phyloP scores from a whole-genome alignment of 2,329 filamentous ascomycete species.

The Akanthomyces uredinophilus region DNA sequence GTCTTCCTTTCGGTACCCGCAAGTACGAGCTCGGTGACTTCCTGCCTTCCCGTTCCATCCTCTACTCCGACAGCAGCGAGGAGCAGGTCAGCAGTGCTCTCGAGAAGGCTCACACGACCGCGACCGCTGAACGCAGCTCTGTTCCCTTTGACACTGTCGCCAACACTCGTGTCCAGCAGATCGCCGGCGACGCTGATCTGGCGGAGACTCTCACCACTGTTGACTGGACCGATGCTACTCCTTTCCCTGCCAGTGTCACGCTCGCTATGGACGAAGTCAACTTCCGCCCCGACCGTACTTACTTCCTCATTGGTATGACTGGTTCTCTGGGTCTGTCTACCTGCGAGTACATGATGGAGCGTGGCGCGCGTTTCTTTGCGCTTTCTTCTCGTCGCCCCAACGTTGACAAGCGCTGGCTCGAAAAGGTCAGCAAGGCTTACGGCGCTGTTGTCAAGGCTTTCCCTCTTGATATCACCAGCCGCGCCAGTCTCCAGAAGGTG shows the following conservation, averaged over 20 bases:
- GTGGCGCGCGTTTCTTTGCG: slow-evolving; percentile 12
- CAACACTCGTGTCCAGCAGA: slow-evolving; percentile 13
- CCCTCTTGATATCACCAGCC: slow-evolving; percentile 14
- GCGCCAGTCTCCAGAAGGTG: slow-evolving; percentile 5
- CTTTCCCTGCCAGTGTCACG: slow-evolving; percentile 12
- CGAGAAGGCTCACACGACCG: neutral
- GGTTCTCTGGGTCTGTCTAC: slow-evolving; percentile 13
- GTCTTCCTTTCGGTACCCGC: slow-evolving; percentile 14
- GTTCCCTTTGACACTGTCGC: slow-evolving; percentile 13
- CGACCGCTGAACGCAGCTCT: slow-evolving; percentile 4
- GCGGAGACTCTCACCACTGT: slow-evolving; percentile 13
- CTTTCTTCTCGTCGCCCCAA: slow-evolving; percentile 14
- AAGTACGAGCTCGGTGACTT: slow-evolving; percentile 12
- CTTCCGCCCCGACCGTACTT: slow-evolving; percentile 13
- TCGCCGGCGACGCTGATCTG: slow-evolving; percentile 8
- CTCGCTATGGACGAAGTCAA: slow-evolving; percentile 13
- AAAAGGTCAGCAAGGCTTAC: slow-evolving; percentile 3
- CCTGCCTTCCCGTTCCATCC: slow-evolving; percentile 11
- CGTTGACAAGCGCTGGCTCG: slow-evolving; percentile 12
- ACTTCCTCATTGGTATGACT: slow-evolving; percentile 16
- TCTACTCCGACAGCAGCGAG: slow-evolving; percentile 12
- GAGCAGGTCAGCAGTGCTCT: slow-evolving; percentile 12
- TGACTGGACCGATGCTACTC: slow-evolving; percentile 12
- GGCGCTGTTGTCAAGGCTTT: slow-evolving; percentile 13
- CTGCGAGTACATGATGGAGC: slow-evolving; percentile 14